A percentile compares a stretch with the other conserved stretches of the same genome.
These are phyloP conservation scores for Lyophyllum semitale DNA, from an alignment of 768 basidiomycete species.

Conservation along the genomic window DNA sequence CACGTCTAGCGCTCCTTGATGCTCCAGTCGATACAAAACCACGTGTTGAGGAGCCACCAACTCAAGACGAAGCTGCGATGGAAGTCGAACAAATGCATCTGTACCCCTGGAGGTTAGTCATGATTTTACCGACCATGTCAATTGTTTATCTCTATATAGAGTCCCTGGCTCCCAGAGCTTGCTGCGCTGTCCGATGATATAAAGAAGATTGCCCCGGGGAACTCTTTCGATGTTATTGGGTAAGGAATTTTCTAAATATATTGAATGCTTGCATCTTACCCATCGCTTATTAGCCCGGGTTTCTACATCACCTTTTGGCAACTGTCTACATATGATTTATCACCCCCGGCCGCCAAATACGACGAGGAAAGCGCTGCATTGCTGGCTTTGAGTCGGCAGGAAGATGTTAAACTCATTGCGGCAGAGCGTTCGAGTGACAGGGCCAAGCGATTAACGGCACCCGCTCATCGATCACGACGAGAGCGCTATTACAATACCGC, in stretches of 20 bases:
- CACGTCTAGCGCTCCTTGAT: constrained; percentile 26
- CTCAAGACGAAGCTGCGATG: constrained; percentile 50
- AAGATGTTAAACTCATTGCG: constrained; percentile 60
- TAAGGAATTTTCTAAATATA: constrained; percentile 36
- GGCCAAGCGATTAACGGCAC: constrained; percentile 54
- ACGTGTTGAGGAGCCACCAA: constrained; percentile 19
- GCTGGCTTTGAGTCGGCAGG: constrained; percentile 63
- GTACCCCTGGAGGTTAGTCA: constrained; percentile 40
- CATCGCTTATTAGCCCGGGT: constrained; percentile 59
- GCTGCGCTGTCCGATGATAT: constrained; percentile 74
- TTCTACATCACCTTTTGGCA: constrained; percentile 99
- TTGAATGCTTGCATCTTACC: constrained; percentile 7
- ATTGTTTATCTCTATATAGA: constrained; percentile 37
- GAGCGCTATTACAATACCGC: constrained; percentile 69
- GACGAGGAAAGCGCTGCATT: constrained; percentile 72
- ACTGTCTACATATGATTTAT: constrained; percentile 85
- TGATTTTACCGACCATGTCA: not conserved
- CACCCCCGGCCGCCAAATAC: constrained; percentile 78
- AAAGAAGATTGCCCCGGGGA: constrained; percentile 69
- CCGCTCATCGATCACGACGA: constrained; percentile 58
- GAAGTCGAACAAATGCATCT: constrained; percentile 44
- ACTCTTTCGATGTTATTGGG: constrained; percentile 69
- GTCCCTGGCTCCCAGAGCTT: constrained; percentile 81
- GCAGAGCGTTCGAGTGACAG: constrained; percentile 78
- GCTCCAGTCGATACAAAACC: constrained; percentile 27